Conservation (phyloP, 371 early-diverging fungal genomes). For the Mortierella sp. region DNA sequence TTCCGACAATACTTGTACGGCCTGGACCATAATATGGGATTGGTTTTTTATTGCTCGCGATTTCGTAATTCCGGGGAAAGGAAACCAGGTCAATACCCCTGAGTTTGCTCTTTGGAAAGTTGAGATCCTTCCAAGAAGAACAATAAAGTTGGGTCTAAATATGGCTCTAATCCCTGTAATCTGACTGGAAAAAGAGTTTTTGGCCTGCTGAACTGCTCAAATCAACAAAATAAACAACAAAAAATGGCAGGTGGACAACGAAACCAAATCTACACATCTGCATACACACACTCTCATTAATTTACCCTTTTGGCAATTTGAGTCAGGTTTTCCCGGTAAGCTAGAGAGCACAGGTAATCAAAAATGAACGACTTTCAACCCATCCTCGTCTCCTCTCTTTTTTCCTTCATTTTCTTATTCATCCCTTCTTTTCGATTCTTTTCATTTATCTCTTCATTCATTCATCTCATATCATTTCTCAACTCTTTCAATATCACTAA, state of each 20-base stretch:
- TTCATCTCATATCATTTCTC: not conserved
- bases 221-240: not conserved
- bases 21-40: not conserved
- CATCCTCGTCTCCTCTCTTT: not conserved
- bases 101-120: slow-evolving; percentile 8
- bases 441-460: slow-evolving; percentile 1
- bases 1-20: not conserved
- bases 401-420: not conserved
- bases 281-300: not conserved
- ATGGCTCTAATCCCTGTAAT: not conserved
- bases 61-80: slow-evolving; percentile 5
- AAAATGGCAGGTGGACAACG: not conserved
- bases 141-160: not conserved
- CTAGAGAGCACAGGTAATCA: not conserved
- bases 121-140: slow-evolving; percentile 1
- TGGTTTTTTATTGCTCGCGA: too few species aligned
- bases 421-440: not conserved
- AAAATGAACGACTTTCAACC: not conserved
- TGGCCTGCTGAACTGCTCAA: not conserved
- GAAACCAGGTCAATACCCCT: too few species aligned
- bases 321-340: slow-evolving; percentile 16
- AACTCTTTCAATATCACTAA: not conserved
- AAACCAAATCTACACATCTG: not conserved
- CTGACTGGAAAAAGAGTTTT: not conserved
- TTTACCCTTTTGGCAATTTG: slow-evolving; percentile 9